Evolutionary conservation across 2,329 filamentous ascomycete species (phyloP).

Genomic region (Lachnellula arida): DNA sequence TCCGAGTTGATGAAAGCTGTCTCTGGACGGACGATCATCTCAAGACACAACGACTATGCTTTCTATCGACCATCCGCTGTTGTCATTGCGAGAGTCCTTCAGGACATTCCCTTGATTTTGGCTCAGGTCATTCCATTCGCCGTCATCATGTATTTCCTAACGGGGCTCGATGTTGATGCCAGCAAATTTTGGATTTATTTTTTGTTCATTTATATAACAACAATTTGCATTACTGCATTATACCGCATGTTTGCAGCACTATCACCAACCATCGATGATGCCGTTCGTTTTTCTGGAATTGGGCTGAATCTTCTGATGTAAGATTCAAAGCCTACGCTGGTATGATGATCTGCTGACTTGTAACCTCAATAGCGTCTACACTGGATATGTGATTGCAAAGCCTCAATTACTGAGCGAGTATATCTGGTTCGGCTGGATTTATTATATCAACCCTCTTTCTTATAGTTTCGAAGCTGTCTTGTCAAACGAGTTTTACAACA

Average conservation of each 20-base stretch:
- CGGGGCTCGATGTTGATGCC: slow-evolving; percentile 50
- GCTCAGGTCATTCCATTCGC: slow-evolving; percentile 55
- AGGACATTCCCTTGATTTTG: slow-evolving; percentile 58
- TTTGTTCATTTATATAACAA: slow-evolving; percentile 59
- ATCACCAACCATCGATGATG: slow-evolving; percentile 60
- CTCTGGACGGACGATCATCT: slow-evolving; percentile 64
- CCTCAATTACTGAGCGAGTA: slow-evolving; percentile 52
- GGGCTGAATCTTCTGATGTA: slow-evolving; percentile 54
- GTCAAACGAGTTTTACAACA: slow-evolving; percentile 55
- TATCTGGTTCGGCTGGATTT: slow-evolving; percentile 63
- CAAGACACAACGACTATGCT: slow-evolving; percentile 61
- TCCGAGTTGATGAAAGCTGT: slow-evolving; percentile 76
- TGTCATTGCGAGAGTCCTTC: slow-evolving; percentile 56
- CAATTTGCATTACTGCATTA: slow-evolving; percentile 57
- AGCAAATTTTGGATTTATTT: slow-evolving; percentile 64
- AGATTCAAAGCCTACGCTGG: neutral
- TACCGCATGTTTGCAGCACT: slow-evolving; percentile 65
- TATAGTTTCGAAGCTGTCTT: slow-evolving; percentile 63
- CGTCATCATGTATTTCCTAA: slow-evolving; percentile 63
- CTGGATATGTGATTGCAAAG: slow-evolving; percentile 65
- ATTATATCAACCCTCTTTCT: slow-evolving; percentile 40
- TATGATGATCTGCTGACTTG: neutral
- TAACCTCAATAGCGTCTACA: slow-evolving; percentile 43
- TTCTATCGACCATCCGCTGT: slow-evolving; percentile 68
- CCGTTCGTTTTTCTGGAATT: slow-evolving; percentile 60